These are phyloP conservation scores for Penicillium glabrum DNA, from an alignment of 2,329 filamentous ascomycete genomes.

Conservation along the genomic window DNA sequence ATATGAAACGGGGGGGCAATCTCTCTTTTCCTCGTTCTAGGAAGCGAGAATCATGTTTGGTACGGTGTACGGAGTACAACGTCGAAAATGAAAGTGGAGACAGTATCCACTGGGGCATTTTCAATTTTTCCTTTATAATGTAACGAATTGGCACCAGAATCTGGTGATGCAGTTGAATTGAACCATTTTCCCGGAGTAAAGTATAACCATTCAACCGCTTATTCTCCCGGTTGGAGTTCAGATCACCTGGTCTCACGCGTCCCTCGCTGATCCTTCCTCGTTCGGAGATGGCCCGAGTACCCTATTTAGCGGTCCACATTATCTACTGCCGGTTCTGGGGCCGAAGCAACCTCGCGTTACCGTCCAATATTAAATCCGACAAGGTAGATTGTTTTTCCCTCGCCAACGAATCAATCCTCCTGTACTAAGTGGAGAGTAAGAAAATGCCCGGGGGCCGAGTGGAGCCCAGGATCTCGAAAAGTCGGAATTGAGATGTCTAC, in stretches of 20 bases:
- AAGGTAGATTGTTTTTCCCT: not conserved
- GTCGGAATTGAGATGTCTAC: not conserved
- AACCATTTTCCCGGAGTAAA: not conserved
- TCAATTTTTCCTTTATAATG: not conserved
- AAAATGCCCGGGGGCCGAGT: not conserved
- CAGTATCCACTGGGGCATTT: not conserved
- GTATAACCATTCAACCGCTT: not conserved
- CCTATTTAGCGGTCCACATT: not conserved
- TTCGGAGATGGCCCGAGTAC: not conserved
- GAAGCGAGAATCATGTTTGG: not conserved
- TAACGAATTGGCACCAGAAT: not conserved
- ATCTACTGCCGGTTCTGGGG: not conserved
- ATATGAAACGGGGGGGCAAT: not conserved
- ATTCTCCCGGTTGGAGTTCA: not conserved
- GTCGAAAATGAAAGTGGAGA: not conserved
- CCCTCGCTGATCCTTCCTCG: not conserved
- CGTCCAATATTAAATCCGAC: not conserved
- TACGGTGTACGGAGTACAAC: not conserved
- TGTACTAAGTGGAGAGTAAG: not conserved
- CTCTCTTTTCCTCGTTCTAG: not conserved
- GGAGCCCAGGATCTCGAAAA: not conserved
- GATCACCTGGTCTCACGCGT: not conserved
- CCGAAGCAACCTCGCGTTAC: not conserved
- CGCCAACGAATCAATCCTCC: not conserved
- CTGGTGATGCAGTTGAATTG: not conserved